Conservation (phyloP, 148 eudicot genomes). For the Silene conica region DNA sequence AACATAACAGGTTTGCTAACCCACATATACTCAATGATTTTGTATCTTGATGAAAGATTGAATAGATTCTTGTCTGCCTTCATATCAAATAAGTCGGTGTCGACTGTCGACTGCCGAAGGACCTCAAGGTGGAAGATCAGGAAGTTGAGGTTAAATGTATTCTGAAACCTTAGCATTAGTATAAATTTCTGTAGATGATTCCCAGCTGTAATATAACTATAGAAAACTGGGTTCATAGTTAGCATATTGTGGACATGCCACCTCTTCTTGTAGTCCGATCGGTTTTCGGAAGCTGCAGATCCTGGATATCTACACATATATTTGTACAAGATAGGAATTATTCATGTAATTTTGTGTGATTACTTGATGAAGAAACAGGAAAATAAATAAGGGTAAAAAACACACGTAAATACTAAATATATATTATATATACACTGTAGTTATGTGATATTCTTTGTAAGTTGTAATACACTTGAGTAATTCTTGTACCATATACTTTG, state of each 20-base stretch:
- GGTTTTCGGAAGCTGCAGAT: no score
- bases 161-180: constrained; percentile 26
- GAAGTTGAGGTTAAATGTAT: constrained; percentile 19
- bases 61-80: constrained; percentile 6
- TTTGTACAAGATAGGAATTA: constrained; percentile 39
- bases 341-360: constrained; percentile 44
- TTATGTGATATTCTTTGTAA: constrained; percentile 15
- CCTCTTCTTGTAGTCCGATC: no score
- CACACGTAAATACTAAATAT: constrained; percentile 4
- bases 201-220: constrained; percentile 5
- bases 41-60: constrained; percentile 37
- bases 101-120: constrained; percentile 11
- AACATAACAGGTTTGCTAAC: constrained; percentile 42
- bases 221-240: constrained; percentile 25
- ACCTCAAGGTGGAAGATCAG: constrained; percentile 11
- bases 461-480: constrained; percentile 21
- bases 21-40: constrained; percentile 56
- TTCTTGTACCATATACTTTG: constrained; percentile 29
- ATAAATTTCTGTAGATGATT: constrained; percentile 1
- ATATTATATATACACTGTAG: constrained; percentile 10
- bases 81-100: constrained; percentile 25
- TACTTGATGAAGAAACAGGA: constrained; percentile 17
- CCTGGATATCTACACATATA: constrained; percentile 23
- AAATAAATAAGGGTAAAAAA: not conserved
- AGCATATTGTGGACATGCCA: not conserved